A percentile compares a stretch with the other conserved stretches of the same genome.
These are phyloP conservation scores for Euptelea pleiosperma DNA, from an alignment of 164 flowering plant species.

Conservation along the genomic window DNA sequence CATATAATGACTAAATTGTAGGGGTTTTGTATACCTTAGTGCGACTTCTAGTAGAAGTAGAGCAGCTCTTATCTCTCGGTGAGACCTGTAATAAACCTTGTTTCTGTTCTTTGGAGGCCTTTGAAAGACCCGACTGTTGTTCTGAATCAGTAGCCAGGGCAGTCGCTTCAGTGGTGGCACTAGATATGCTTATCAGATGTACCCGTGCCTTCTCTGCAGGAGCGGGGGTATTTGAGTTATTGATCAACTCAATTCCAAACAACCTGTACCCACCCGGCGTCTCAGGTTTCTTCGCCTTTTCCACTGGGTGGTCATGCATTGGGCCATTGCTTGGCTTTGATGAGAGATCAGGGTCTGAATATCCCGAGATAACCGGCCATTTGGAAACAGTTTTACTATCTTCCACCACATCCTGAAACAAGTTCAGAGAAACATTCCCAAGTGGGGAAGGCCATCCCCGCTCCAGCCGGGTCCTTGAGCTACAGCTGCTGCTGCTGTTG, in stretches of 20 bases:
- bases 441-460: conserved; percentile 35
- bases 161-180: conserved; percentile 32
- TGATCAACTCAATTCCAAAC: conserved; percentile 71
- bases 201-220: conserved; percentile 22
- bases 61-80: conserved; percentile 40
- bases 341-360: conserved; percentile 23
- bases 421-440: conserved; percentile 32
- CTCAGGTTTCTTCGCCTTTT: conserved; percentile 40
- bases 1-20: too few species aligned
- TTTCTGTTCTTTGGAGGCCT: conserved; percentile 42
- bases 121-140: conserved; percentile 45
- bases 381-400: conserved; percentile 42
- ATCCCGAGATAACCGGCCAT: conserved; percentile 35
- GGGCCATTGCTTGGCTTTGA: conserved; percentile 16
- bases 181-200: conserved; percentile 17
- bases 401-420: conserved; percentile 37
- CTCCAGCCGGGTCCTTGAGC: conserved; percentile 20
- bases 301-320: conserved; percentile 28
- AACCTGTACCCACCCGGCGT: conserved; percentile 48
- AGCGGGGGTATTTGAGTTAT: conserved; percentile 18
- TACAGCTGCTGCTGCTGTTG: conserved; percentile 23
- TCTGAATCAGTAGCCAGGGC: conserved; percentile 44
- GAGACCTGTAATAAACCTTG: conserved; percentile 30
- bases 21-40: conserved; percentile 58
- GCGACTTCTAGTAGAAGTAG: conserved; percentile 57